Base-by-base conservation (phyloP, 2,329 filamentous ascomycete species). In the Talaromyces funiculosus region DNA sequence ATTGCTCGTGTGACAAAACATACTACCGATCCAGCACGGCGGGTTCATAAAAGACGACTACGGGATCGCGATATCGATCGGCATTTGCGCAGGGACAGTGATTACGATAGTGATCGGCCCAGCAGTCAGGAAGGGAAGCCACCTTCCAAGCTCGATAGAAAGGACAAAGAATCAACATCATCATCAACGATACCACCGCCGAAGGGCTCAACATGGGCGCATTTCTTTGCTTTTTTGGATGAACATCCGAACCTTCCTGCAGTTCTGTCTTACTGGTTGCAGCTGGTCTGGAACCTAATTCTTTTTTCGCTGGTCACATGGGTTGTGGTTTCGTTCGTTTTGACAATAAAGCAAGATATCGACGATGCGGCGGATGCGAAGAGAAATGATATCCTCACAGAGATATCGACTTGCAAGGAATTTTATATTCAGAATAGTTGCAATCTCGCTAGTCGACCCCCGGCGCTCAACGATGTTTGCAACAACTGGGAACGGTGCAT, bases 401-500 rank as follows among this genome's bases (percentile, higher is more conserved):
- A 91, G 64, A 94, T 94, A 72, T 82, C 84, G 1, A 79, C 81
- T 6, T 99, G 94, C 72, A 82, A 84, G 2, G 83, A 84, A 40
- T 82, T 93, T 64, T 99, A 89, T 73, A 78, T 82, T 1, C 81
- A 86, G 53, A 99, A 99, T 69, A 80, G 82, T 38, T 99, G 94
- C 73, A 83, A 82, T 1, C 84, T 82, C 0, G 81, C 83, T 2
- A 82, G 82, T 18, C 83, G 88, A 14, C 76, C 89, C 3, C 93
- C 92, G 0, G 90, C 89, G 0, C 79, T 97, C 67, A 84, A 88
- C 63, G 77, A 76, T 0, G 78, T 88, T 3, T 99, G 94, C 72
- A 83, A 86, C 35, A 84, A 87, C 63, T 97, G 93, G 93, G 86
- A 88, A 64, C 80, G 85, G 33, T 97, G 94, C 75, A 96, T 96